Conservation (phyloP, 176 grass and related monocot species). For the Cymbopogon citratus region DNA sequence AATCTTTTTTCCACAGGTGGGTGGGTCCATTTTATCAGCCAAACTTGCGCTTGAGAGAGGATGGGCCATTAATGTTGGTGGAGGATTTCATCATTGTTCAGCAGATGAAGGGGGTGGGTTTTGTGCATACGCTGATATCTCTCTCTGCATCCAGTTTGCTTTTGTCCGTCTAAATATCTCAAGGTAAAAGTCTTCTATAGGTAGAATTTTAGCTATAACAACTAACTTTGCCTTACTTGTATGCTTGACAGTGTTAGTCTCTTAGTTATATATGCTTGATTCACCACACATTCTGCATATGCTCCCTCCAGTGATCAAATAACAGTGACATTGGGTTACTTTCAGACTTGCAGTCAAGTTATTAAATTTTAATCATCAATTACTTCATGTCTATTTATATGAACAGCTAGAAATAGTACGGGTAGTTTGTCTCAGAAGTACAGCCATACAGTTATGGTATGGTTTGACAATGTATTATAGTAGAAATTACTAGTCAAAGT, state of each 20-base stretch:
- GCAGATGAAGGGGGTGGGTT: slow-evolving; percentile 72
- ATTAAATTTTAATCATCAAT: neutral
- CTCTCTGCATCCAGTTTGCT: slow-evolving; percentile 64
- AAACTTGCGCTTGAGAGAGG: slow-evolving; percentile 85
- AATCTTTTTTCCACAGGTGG: slow-evolving; percentile 35
- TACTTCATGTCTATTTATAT: neutral
- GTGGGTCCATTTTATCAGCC: slow-evolving; percentile 74
- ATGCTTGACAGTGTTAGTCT: neutral
- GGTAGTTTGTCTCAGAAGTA: neutral
- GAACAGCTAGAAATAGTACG: neutral
- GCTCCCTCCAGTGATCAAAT: neutral
- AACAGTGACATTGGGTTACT: neutral
- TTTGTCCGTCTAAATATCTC: slow-evolving; percentile 55
- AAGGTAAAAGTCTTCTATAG: slow-evolving; percentile 32
- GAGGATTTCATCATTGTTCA: slow-evolving; percentile 96
- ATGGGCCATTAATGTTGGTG: slow-evolving; percentile 87
- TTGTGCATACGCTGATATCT: slow-evolving; percentile 66
- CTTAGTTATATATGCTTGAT: neutral
- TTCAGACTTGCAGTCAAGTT: neutral
- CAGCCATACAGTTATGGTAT: neutral
- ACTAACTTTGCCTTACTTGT: neutral
- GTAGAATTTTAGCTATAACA: neutral
- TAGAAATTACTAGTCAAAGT: neutral
- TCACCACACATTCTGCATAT: neutral
- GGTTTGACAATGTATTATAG: neutral